Evolutionary conservation across 1,284 basidiomycete genomes (phyloP).

Genomic region (Laetiporus sulphureus): DNA sequence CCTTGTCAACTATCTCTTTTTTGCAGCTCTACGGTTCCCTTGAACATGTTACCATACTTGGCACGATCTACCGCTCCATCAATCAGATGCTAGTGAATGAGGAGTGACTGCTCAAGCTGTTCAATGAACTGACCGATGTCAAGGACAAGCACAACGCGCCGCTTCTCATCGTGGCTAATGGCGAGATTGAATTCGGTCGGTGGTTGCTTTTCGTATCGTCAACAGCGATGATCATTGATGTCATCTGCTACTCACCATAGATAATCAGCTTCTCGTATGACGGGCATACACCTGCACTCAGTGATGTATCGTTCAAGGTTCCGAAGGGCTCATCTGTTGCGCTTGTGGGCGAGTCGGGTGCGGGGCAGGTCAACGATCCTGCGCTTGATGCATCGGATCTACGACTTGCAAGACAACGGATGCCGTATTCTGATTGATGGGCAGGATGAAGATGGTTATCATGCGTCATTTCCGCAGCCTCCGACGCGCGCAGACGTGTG

Average conservation of each 20-base stretch:
- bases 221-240: too few species aligned
- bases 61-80: conserved; percentile 66
- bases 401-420: conserved; percentile 73
- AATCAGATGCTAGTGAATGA: conserved; percentile 77
- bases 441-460: too few species aligned
- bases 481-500: too few species aligned
- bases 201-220: too few species aligned
- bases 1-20: background rate
- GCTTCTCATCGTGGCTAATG: conserved; percentile 64
- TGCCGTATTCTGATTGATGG: conserved; percentile 78
- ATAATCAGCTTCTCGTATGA: conserved; percentile 84
- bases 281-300: conserved; percentile 62
- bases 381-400: conserved; percentile 83
- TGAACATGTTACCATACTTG: conserved; percentile 70
- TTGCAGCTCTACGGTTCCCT: conserved; percentile 63
- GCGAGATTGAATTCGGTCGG: conserved; percentile 82
- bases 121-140: conserved; percentile 77
- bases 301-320: conserved; percentile 78
- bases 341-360: conserved; percentile 75
- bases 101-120: conserved; percentile 66
- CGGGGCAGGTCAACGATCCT: conserved; percentile 81
- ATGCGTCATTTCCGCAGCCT: too few species aligned
- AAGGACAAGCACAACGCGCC: conserved; percentile 73
- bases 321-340: conserved; percentile 78
- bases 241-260: conserved; percentile 29